phyloP scores from a whole-genome alignment of 805 yeast genomes.

The Priceomyces fermenticarens region DNA sequence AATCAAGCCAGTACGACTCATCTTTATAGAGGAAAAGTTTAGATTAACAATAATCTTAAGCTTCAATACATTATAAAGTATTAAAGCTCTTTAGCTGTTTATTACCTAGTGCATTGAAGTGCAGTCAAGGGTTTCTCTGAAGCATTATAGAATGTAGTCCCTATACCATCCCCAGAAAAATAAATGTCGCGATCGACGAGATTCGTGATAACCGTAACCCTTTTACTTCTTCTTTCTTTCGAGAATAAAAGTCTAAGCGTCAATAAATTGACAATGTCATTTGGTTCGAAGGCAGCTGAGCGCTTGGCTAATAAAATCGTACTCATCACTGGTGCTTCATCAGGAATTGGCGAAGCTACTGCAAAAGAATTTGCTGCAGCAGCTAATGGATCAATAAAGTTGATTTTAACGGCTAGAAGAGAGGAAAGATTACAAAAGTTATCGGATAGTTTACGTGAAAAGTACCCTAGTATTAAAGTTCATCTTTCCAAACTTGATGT shows the following conservation, averaged over 20 bases:
- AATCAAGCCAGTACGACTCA: slow-evolving; percentile 81
- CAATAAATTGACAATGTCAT: slow-evolving; percentile 23
- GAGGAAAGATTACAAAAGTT: slow-evolving; percentile 23
- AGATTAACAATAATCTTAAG: neutral
- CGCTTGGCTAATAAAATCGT: slow-evolving; percentile 35
- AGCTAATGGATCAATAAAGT: slow-evolving; percentile 33
- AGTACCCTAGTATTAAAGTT: slow-evolving; percentile 24
- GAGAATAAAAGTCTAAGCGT: too few species aligned
- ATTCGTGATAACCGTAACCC: too few species aligned
- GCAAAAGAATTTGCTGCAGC: slow-evolving; percentile 39
- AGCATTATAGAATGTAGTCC: too few species aligned
- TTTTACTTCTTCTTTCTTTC: too few species aligned
- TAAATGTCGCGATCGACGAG: too few species aligned
- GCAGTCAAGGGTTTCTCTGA: too few species aligned
- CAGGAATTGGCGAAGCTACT: slow-evolving; percentile 44
- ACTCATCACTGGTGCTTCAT: slow-evolving; percentile 39
- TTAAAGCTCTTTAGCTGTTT: too few species aligned
- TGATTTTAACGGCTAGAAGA: slow-evolving; percentile 39
- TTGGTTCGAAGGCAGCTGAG: slow-evolving; percentile 36
- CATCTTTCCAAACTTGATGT: slow-evolving; percentile 34
- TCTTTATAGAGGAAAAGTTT: slow-evolving; percentile 33
- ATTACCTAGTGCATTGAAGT: too few species aligned
- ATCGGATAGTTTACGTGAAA: slow-evolving; percentile 19
- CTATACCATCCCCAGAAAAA: too few species aligned
- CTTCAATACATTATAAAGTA: too few species aligned